phyloP scores from a whole-genome alignment of 495 filamentous ascomycete genomes.

The Penicillium crystallinum region DNA sequence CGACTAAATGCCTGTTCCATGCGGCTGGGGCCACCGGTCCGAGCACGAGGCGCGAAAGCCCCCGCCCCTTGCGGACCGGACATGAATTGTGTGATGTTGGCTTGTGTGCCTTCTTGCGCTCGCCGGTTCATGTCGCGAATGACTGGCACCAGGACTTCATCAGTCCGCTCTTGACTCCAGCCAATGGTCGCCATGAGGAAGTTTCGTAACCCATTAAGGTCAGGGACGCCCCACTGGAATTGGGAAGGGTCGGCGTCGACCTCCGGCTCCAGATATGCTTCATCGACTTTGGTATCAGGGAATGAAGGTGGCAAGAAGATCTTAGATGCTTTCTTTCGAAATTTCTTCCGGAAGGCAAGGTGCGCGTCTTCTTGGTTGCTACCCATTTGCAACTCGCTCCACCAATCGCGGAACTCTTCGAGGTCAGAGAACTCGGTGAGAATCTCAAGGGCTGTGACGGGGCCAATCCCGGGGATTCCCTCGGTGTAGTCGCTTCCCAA shows the following conservation, averaged over 20 bases:
- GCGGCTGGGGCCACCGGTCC: conserved; percentile 57
- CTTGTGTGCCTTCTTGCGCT: conserved; percentile 83
- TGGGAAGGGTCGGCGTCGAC: conserved; percentile 71
- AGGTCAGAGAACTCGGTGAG: conserved; percentile 77
- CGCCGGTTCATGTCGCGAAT: conserved; percentile 89
- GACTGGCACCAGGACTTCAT: conserved; percentile 91
- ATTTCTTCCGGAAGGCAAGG: conserved; percentile 73
- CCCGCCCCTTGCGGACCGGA: conserved; percentile 57
- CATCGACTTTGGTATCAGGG: conserved; percentile 65
- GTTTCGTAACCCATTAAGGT: conserved; percentile 75
- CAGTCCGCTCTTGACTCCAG: conserved; percentile 84
- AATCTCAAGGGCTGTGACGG: conserved; percentile 89
- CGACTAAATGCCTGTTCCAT: conserved; percentile 77
- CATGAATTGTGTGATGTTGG: conserved; percentile 92
- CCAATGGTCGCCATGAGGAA: conserved; percentile 94
- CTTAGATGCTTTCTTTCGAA: conserved; percentile 72
- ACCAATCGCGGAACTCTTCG: conserved; percentile 79
- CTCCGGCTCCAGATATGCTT: conserved; percentile 79
- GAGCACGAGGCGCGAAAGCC: conserved; percentile 73
- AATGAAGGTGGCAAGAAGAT: conserved; percentile 78
- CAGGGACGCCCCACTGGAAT: conserved; percentile 94
- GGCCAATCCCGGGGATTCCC: conserved; percentile 81
- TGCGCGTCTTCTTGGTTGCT: conserved; percentile 32
- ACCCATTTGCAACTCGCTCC: conserved; percentile 66
- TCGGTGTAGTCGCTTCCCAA: conserved; percentile 94